Conservation (phyloP, 1,284 basidiomycete genomes). For the Tausonia pullulans region DNA sequence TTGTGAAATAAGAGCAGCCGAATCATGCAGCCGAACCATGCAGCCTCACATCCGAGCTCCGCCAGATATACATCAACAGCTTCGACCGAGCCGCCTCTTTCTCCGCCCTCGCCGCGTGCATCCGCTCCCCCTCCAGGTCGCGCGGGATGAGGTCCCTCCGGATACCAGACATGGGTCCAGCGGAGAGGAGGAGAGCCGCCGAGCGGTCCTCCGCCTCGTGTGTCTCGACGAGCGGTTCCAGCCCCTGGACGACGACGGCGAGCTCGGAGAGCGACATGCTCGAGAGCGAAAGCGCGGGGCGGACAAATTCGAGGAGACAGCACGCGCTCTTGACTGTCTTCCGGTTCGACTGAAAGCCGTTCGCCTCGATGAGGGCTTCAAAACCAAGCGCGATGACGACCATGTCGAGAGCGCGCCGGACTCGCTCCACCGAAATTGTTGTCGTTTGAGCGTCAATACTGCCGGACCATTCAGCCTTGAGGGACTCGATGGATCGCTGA, state of each 20-base stretch:
- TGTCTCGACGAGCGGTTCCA: conserved; percentile 48
- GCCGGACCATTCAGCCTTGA: conserved; percentile 43
- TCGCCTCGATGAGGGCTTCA: conserved; percentile 52
- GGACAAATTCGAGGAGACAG: conserved; percentile 38
- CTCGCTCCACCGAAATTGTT: conserved; percentile 42
- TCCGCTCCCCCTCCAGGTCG: conserved; percentile 4
- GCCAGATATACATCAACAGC: conserved; percentile 44
- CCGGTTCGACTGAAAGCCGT: conserved; percentile 49
- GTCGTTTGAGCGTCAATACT: conserved; percentile 6
- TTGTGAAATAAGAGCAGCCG: background rate
- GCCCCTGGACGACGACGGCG: conserved; percentile 45
- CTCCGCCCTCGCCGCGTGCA: conserved; percentile 5
- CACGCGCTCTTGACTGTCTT: conserved; percentile 52
- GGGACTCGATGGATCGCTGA: conserved; percentile 46
- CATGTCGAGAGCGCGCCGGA: conserved; percentile 56
- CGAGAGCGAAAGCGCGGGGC: conserved; percentile 15
- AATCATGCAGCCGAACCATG: background rate
- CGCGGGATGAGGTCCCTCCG: conserved; percentile 42
- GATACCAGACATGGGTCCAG: conserved; percentile 57
- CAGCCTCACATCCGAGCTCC: conserved; percentile 47
- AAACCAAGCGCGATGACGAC: conserved; percentile 53
- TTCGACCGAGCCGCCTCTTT: conserved; percentile 16
- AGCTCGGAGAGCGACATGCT: conserved; percentile 20
- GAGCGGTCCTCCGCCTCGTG: conserved; percentile 27
- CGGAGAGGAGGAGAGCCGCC: conserved; percentile 50